Evolutionary conservation across 1,284 basidiomycete species (phyloP), one percentile per base, ranked within the genome.

Genomic region (Apiotrichum laibachii): DNA sequence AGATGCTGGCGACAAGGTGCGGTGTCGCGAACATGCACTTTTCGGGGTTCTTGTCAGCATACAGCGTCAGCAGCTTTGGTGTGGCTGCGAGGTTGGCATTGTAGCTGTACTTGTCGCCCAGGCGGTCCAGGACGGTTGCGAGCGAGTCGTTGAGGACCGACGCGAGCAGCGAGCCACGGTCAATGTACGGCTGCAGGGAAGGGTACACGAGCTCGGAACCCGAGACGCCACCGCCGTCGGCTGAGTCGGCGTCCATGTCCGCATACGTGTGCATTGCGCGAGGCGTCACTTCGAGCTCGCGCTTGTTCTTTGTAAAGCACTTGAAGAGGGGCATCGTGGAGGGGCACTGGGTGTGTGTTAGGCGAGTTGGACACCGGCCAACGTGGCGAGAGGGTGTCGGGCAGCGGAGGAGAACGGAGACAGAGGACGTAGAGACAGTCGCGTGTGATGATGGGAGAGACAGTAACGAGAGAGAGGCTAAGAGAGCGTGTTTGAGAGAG

Each of bases 271-370:
- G 35, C 11, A 33, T 33, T 16, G 47, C 47, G 7, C 47, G 47
- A 2, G 47, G 47, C 3, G 47, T 49, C 8, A 49, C 47, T 13
- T 49, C 47, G 18, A 35, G 31, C 33, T 49, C 33, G 33, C 31
- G 47, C 33, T 49, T 35, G 13, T 13, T 7, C 33, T 33, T 33
- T 4, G n/a, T n/a, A 11, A 49, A 49, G 47, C 18, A 33, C 47
- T 35, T 49, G 47, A 49, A 49, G n/a, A 49, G 12, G 16, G 47
- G 47, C 47, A 49, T 49, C n/a, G 43, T 21, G 43, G 43, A n/a
- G 15, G 16, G n/a, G 40, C 15, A 18, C 11, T 18, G 40, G 8
- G 40, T 31, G 26, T 31, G 26, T 31, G 26, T 31, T 31, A 31
- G 26, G 26, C 26, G 26, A 31, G 26, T 31, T 31, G 26, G 26